These are phyloP conservation scores for Quercus tomentella DNA, from an alignment of 331 rosid genomes.

Conservation along the genomic window DNA sequence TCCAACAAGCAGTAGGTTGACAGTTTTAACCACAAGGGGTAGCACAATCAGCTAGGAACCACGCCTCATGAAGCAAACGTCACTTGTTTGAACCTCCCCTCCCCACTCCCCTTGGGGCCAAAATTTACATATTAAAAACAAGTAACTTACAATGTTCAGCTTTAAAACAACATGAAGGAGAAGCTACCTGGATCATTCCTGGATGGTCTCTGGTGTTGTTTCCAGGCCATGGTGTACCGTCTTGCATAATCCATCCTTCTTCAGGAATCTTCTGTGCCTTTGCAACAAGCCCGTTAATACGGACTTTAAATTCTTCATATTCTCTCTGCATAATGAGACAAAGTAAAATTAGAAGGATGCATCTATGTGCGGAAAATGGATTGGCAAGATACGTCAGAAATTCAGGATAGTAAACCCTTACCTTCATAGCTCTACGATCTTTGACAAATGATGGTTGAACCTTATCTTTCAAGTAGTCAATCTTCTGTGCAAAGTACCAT, in stretches of 20 bases:
- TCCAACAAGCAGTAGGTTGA: background rate
- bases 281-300: constrained; percentile 80
- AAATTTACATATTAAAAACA: no score
- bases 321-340: constrained; percentile 62
- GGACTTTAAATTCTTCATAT: constrained; percentile 94
- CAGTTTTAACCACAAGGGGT: background rate
- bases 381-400: background rate
- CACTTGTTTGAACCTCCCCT: background rate
- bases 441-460: constrained; percentile 94
- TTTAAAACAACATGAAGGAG: constrained; percentile 11
- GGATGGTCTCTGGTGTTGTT: constrained; percentile 99
- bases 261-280: constrained; percentile 91
- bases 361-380: background rate
- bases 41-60: no score
- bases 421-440: constrained; percentile 99
- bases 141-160: constrained; percentile 10
- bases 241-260: constrained; percentile 99
- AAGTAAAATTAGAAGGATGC: constrained; percentile 6
- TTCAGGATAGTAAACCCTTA: constrained; percentile 16
- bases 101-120: no score
- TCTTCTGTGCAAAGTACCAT: constrained; percentile 89
- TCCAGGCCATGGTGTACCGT: constrained; percentile 99
- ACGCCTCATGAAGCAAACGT: background rate
- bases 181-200: constrained; percentile 94
- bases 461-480: constrained; percentile 96